Base-by-base conservation (phyloP, 208 protist genomes). In the Trypanosoma cruzi region DNA sequence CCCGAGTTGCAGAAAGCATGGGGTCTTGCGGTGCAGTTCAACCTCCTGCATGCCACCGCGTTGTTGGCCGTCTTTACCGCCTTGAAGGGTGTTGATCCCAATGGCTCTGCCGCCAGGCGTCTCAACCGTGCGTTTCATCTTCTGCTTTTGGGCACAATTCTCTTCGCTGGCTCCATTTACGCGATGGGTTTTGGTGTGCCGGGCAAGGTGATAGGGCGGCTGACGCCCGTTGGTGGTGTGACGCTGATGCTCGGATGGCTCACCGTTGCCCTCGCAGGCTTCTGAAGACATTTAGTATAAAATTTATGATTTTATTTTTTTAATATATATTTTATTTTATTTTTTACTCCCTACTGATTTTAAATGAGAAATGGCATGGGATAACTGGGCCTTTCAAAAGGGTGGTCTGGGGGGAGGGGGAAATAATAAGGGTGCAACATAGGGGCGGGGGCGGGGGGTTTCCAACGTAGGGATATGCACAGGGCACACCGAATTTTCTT, bases 151-250 rank as follows among this genome's bases (percentile, higher is more conserved):
- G 88, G 88, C 37, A 77, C 82, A 2, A 50, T 76, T 8, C 77
- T 84, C 28, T 93, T 93, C 68, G 69, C 75, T 24, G 80, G 82
- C 31, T 89, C 88, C 61, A 88, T 90, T 65, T 93, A 93, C 71
- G 81, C 75, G 5, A 62, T 90, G 42, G 86, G 76, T 57, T 60
- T 87, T 13, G 65, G 72, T 16, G 75, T 75, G n/a, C 79, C 77
- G 36, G 64, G 71, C 16, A 88, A 79, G 64, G 73, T 71, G 24
- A 67, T 93, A 50, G 84, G 84, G 20, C 82, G 79, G 4, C 40
- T 93, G 63, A 90, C 84, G 14, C 88, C 88, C 0, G 81, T 83
- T 60, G 82, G 84, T 24, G 88, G 84, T 3, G 64, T 93, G 1
- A 82, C 89, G 6, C 80, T 93, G 13, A 77, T 90, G 56, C 53